A percentile compares a stretch with the other conserved stretches of the same genome.
phyloP scores from a whole-genome alignment of 768 basidiomycete genomes.

The Punctularia strigosozonata region DNA sequence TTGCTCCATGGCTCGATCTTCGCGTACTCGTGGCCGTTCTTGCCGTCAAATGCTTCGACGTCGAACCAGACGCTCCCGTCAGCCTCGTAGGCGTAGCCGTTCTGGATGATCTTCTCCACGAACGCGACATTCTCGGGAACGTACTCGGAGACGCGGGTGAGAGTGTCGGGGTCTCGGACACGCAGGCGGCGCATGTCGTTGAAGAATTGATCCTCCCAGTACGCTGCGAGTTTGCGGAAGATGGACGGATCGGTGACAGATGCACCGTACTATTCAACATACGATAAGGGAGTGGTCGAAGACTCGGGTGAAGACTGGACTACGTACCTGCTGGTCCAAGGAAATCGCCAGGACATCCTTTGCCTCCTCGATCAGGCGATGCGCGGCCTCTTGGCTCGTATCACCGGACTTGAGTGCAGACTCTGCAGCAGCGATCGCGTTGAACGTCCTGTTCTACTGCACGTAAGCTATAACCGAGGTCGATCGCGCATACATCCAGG shows the following conservation, averaged over 20 bases:
- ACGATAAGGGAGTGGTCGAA: constrained; percentile 6
- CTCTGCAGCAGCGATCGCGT: constrained; percentile 43
- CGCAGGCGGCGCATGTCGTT: constrained; percentile 83
- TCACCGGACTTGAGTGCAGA: constrained; percentile 27
- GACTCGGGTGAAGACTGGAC: constrained; percentile 2
- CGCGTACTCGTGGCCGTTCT: constrained; percentile 74
- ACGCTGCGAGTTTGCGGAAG: constrained; percentile 67
- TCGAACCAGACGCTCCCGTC: constrained; percentile 90
- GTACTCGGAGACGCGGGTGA: constrained; percentile 95
- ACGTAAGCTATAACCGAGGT: background rate
- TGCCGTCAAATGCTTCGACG: constrained; percentile 67
- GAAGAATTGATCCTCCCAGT: constrained; percentile 89
- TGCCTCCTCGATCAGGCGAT: constrained; percentile 57
- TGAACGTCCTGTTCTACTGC: constrained; percentile 33
- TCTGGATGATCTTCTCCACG: constrained; percentile 72
- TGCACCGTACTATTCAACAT: constrained; percentile 44
- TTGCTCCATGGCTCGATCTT: constrained; percentile 96
- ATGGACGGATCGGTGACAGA: constrained; percentile 82
- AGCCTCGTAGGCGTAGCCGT: constrained; percentile 72
- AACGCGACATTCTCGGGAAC: constrained; percentile 90
- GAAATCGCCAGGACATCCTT: constrained; percentile 64
- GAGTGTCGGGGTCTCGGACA: constrained; percentile 77
- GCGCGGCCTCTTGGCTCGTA: constrained; percentile 31
- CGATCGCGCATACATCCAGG: background rate
- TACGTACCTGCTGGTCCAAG: constrained; percentile 62